A percentile compares a stretch with the other conserved stretches of the same genome.
phyloP scores from a whole-genome alignment of 1,284 basidiomycete genomes.

The Heliocybe sulcata region DNA sequence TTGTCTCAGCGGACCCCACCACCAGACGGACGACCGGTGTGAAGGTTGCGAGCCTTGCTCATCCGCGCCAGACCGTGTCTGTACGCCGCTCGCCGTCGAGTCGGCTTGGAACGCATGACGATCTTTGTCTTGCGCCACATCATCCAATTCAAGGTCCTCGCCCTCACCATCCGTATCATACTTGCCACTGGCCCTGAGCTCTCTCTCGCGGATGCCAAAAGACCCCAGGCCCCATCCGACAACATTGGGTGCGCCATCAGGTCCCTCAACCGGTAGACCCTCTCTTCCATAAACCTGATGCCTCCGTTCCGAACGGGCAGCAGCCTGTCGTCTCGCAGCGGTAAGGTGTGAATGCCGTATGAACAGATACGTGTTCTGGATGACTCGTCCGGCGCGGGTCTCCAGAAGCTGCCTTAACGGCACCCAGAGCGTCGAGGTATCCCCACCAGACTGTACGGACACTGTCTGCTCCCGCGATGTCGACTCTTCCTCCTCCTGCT shows the following conservation, averaged over 20 bases:
- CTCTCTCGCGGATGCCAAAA: conserved; percentile 48
- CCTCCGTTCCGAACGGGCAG: conserved; percentile 55
- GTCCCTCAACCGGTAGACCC: conserved; percentile 17
- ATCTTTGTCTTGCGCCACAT: conserved; percentile 1
- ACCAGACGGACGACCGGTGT: conserved; percentile 44
- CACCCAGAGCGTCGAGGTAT: neutral
- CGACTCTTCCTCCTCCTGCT: neutral
- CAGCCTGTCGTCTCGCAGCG: conserved; percentile 60
- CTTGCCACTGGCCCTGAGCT: conserved; percentile 16
- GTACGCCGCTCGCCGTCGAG: conserved; percentile 7
- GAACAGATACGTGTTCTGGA: conserved; percentile 47
- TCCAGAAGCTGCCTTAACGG: conserved; percentile 6
- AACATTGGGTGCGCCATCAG: conserved; percentile 9
- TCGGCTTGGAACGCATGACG: conserved; percentile 8
- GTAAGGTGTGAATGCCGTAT: conserved; percentile 58
- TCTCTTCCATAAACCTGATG: conserved; percentile 45
- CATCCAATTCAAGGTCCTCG: conserved; percentile 7
- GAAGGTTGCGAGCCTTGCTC: conserved; percentile 11
- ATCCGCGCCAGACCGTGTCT: conserved; percentile 11
- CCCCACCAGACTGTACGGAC: neutral
- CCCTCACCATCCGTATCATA: conserved; percentile 9
- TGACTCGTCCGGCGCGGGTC: conserved; percentile 16
- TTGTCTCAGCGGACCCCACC: conserved; percentile 68
- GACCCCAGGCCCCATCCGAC: conserved; percentile 69
- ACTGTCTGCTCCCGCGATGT: neutral